Evolutionary conservation across 2,329 filamentous ascomycete genomes (phyloP), one percentile per base, ranked within the genome.

Genomic region (Fusarium hainanense): DNA sequence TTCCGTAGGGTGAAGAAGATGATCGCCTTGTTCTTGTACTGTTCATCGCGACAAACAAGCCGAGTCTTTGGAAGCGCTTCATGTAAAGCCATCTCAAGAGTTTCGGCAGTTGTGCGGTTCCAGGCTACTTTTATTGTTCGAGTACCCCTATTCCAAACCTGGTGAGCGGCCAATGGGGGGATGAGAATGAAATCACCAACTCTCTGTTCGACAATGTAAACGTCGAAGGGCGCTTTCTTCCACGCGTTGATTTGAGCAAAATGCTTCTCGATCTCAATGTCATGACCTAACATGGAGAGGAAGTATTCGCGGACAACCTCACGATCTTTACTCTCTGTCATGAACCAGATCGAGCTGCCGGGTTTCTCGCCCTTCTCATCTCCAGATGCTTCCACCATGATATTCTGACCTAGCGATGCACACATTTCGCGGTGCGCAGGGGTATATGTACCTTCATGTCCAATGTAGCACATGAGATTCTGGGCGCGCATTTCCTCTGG

Each of bases 21-120:
- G 61, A 98, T 98, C 7, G 94, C 93, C 78, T 98, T 98, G 82
- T 97, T 98, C 79, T 98, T 98, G 84, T 99, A 99, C 79, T 98
- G 95, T 78, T 99, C 96, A 72, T 99, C 96, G 40, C 96, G 92
- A 77, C 96, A 98, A 4, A 98, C 95, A 72, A 98, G 88, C 14
- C 94, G 89, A 12, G 94, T 93, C 73, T 94, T 93, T 1, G 94
- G 94, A 4, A 99, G 85, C 1, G 95, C 94, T 81, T 98, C 96
- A 63, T 90, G 87, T 21, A 98, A 79, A 1, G 95, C 96, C 78
- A 97, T 84, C 69, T 95, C 92, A 6, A 99, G 85, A 0, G 96
- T 98, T 76, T 98, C 94, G 4, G 92, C 92, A 0, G 94, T 98
- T 0, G 93, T 98, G 27, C 96, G 88, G 78, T 99, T 99, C 96